These are phyloP conservation scores for Phytophthora lateralis DNA, from an alignment of 352 stramenopile species.

Conservation along the genomic window DNA sequence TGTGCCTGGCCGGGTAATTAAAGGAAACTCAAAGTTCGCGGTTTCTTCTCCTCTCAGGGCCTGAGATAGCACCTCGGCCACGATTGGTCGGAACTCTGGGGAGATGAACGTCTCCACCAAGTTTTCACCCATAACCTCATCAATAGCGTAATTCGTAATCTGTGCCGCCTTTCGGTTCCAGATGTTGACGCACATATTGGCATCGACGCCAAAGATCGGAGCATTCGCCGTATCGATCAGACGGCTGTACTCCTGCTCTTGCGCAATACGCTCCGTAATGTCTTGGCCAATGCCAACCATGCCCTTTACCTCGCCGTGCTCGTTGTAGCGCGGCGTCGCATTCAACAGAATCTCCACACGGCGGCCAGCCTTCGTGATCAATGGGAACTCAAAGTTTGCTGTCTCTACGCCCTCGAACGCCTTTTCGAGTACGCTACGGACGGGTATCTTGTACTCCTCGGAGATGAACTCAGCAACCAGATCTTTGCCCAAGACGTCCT, in stretches of 20 bases:
- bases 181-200: conserved; percentile 77
- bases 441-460: conserved; percentile 42
- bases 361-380: conserved; percentile 59
- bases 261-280: conserved; percentile 59
- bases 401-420: conserved; percentile 47
- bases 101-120: conserved; percentile 90
- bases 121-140: conserved; percentile 87
- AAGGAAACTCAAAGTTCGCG: conserved; percentile 90
- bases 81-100: conserved; percentile 68
- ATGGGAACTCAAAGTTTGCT: conserved; percentile 69
- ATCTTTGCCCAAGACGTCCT: conserved; percentile 81
- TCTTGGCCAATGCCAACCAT: conserved; percentile 83
- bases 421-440: conserved; percentile 44
- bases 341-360: conserved; percentile 67
- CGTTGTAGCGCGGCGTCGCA: conserved; percentile 62
- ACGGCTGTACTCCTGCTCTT: conserved; percentile 76
- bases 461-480: conserved; percentile 82
- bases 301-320: conserved; percentile 67
- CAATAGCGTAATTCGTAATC: conserved; percentile 88
- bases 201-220: conserved; percentile 71
- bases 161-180: conserved; percentile 91
- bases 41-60: conserved; percentile 77
- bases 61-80: conserved; percentile 79
- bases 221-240: conserved; percentile 87
- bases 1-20: conserved; percentile 76